Evolutionary conservation across 306 rosid species (phyloP).

Genomic region (Pachyrhizus erosus): DNA sequence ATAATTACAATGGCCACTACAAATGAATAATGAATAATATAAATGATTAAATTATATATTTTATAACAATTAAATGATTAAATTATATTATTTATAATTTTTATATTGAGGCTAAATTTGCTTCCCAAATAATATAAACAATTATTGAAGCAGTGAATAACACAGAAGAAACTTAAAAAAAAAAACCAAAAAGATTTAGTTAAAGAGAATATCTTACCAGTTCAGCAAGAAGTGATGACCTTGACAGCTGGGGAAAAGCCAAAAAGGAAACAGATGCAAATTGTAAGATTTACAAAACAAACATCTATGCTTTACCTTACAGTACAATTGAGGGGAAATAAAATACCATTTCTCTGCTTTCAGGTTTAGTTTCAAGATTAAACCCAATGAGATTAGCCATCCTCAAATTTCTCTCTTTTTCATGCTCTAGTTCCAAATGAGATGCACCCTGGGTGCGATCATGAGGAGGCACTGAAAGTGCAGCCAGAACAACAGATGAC

Average conservation of each 20-base stretch:
- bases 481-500: conserved; percentile 96
- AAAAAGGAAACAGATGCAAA: conserved; percentile 18
- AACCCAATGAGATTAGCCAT: conserved; percentile 94
- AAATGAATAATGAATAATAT: too few relatives aligned
- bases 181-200: background rate
- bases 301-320: background rate
- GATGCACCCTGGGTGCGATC: conserved; percentile 73
- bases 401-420: conserved; percentile 86
- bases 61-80: too few relatives aligned
- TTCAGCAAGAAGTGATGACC: conserved; percentile 88
- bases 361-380: conserved; percentile 82
- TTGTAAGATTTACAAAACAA: conserved; percentile 37
- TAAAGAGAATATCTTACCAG: conserved; percentile 62
- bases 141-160: background rate
- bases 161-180: background rate
- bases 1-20: background rate
- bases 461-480: conserved; percentile 89
- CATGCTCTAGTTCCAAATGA: conserved; percentile 89
- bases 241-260: conserved; percentile 69
- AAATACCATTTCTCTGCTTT: conserved; percentile 90
- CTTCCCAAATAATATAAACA: background rate
- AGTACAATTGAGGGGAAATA: conserved; percentile 21
- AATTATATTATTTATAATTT: too few relatives aligned
- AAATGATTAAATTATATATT: too few relatives aligned
- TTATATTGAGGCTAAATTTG: too few relatives aligned